Evolutionary conservation across 495 filamentous ascomycete genomes (phyloP).

Genomic region (Penicillium argentinense): DNA sequence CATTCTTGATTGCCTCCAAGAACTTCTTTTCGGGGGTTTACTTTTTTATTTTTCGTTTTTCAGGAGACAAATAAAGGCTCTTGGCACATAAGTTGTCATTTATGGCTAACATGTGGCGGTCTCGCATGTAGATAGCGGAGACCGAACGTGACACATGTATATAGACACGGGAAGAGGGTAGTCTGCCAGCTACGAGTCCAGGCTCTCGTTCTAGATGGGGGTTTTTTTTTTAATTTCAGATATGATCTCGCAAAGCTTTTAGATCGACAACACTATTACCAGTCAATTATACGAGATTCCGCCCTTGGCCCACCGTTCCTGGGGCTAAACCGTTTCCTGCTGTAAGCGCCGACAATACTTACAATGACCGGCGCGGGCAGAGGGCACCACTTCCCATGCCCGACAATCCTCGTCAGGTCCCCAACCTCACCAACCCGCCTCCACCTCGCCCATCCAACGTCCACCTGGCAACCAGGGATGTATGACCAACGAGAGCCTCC

Average conservation of each 20-base stretch:
- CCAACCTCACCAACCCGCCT: too few species aligned
- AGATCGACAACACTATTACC: conserved; percentile 5
- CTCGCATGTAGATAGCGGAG: conserved; percentile 2
- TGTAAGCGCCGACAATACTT: not conserved
- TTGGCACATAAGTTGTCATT: not conserved
- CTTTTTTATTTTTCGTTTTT: not conserved
- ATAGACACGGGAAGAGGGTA: too few species aligned
- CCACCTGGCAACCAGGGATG: too few species aligned
- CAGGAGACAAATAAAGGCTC: not conserved
- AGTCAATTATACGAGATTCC: conserved; percentile 15
- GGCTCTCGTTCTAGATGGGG: too few species aligned
- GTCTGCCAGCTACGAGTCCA: too few species aligned
- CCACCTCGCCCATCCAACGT: too few species aligned
- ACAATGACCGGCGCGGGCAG: too few species aligned
- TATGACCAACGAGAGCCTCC: not conserved
- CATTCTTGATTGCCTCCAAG: too few species aligned
- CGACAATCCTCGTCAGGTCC: too few species aligned
- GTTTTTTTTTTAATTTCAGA: not conserved
- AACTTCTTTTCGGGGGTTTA: too few species aligned
- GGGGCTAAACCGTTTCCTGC: conserved; percentile 3
- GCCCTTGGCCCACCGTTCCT: conserved; percentile 9
- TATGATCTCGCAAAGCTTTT: not conserved
- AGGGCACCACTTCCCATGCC: too few species aligned
- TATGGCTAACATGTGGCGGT: conserved; percentile 6
- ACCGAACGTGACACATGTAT: not conserved